Evolutionary conservation across 371 early-diverging fungal genomes (phyloP).

Genomic region (Apophysomyces sp.): DNA sequence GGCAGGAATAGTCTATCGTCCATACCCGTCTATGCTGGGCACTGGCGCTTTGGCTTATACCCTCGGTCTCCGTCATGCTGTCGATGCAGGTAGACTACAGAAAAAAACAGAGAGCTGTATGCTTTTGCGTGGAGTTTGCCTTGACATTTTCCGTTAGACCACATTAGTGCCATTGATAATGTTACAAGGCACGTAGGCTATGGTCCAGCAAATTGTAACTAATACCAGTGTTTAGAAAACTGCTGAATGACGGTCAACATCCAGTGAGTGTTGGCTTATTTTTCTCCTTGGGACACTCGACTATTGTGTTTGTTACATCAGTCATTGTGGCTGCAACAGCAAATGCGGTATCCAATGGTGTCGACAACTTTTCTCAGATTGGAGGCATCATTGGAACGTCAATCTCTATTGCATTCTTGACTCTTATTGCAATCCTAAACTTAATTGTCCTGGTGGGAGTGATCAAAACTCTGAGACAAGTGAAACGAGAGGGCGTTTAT

Average conservation of each 20-base stretch:
- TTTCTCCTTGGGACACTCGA: slow-evolving; percentile 72
- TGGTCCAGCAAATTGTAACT: too few relatives aligned
- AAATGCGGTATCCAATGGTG: slow-evolving; percentile 43
- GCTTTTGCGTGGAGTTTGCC: neutral
- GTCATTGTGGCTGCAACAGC: slow-evolving; percentile 55
- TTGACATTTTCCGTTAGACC: slow-evolving; percentile 35
- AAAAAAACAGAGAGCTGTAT: neutral
- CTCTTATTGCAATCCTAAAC: slow-evolving; percentile 62
- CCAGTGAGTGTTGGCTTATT: slow-evolving; percentile 65
- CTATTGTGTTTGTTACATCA: slow-evolving; percentile 58
- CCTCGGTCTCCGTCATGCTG: slow-evolving; percentile 67
- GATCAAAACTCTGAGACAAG: slow-evolving; percentile 29
- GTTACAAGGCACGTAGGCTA: slow-evolving; percentile 35
- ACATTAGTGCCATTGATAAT: slow-evolving; percentile 76
- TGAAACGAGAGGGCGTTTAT: slow-evolving; percentile 46
- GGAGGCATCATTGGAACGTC: slow-evolving; percentile 62
- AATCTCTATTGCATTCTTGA: slow-evolving; percentile 56
- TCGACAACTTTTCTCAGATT: slow-evolving; percentile 47
- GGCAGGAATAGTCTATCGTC: slow-evolving; percentile 28
- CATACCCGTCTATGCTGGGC: slow-evolving; percentile 48
- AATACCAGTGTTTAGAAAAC: slow-evolving; percentile 28
- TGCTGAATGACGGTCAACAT: slow-evolving; percentile 43
- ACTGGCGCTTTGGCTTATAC: slow-evolving; percentile 60
- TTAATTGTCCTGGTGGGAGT: slow-evolving; percentile 46
- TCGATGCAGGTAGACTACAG: slow-evolving; percentile 56